Evolutionary conservation across 208 protist species (phyloP).

Genomic region (Naegleria gruberi): DNA sequence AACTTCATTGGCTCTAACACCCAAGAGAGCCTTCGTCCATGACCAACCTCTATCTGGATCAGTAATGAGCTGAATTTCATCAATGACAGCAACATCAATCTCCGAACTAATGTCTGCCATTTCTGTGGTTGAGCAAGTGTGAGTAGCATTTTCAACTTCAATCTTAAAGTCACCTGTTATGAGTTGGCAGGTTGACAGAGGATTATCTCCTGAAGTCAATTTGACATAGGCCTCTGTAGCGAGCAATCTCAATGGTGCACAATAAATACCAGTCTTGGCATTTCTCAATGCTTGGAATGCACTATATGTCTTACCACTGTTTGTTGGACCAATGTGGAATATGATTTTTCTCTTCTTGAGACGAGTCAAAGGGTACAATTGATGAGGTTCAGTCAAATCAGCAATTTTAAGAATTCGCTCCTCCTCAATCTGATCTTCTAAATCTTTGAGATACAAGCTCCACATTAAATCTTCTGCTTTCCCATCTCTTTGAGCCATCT

Average conservation of each 20-base stretch:
- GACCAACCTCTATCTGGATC: constrained; percentile 80
- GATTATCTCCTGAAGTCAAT: background rate
- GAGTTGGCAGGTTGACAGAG: constrained; percentile 30
- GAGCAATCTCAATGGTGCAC: constrained; percentile 35
- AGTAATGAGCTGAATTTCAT: constrained; percentile 85
- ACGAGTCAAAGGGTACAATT: constrained; percentile 37
- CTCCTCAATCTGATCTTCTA: background rate
- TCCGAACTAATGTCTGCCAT: constrained; percentile 63
- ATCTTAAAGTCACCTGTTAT: constrained; percentile 78
- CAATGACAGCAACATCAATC: constrained; percentile 76
- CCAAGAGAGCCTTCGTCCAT: constrained; percentile 81
- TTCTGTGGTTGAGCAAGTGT: constrained; percentile 75
- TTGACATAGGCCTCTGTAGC: background rate
- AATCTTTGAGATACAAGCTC: background rate
- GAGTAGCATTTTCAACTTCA: constrained; percentile 59
- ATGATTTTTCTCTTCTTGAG: constrained; percentile 61
- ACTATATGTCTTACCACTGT: constrained; percentile 83
- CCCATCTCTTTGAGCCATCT: background rate
- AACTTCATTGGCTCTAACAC: constrained; percentile 69
- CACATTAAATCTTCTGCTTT: background rate
- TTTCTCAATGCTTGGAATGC: constrained; percentile 54
- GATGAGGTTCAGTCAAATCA: constrained; percentile 1
- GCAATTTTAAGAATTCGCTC: background rate
- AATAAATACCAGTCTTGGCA: constrained; percentile 73
- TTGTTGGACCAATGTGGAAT: constrained; percentile 83